These are phyloP conservation scores for Candida tetrigidarum DNA, from an alignment of 1,139 yeast species.

Conservation along the genomic window DNA sequence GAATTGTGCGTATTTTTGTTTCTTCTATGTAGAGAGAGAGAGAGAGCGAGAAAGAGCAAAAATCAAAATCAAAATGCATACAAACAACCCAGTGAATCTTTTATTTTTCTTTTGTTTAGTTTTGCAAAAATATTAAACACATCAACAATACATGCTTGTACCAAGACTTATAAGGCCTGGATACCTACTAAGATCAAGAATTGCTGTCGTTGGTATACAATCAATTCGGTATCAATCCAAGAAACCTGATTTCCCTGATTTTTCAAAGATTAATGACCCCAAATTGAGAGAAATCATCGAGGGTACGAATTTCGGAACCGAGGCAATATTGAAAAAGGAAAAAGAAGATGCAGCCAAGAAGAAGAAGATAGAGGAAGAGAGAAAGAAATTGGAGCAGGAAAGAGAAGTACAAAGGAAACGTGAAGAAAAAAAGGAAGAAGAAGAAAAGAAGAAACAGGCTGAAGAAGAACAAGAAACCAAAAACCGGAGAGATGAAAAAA, in stretches of 20 bases:
- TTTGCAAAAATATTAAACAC: too few relatives aligned
- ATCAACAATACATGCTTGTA: neutral
- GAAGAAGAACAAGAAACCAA: constrained; percentile 1
- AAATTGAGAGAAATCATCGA: constrained; percentile 23
- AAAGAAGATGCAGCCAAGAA: constrained; percentile 13
- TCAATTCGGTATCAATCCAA: constrained; percentile 14
- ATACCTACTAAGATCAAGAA: neutral
- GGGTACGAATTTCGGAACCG: constrained; percentile 27
- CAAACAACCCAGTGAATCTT: neutral
- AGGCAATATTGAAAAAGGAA: constrained; percentile 14
- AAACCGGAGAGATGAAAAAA: constrained; percentile 1
- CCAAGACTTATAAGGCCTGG: constrained; percentile 5
- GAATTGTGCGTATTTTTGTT: too few relatives aligned
- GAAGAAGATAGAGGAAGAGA: constrained; percentile 14
- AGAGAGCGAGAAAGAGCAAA: too few relatives aligned
- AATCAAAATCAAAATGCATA: too few relatives aligned
- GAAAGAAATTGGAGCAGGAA: constrained; percentile 15
- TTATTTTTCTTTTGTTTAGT: too few relatives aligned
- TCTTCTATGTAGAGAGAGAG: too few relatives aligned
- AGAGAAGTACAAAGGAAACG: constrained; percentile 10
- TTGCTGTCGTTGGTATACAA: neutral
- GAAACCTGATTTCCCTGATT: constrained; percentile 12
- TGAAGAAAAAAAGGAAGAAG: constrained; percentile 11
- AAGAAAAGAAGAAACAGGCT: constrained; percentile 4
- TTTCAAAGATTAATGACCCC: constrained; percentile 15